phyloP scores from a whole-genome alignment of 768 basidiomycete species.

The Lyophyllum atratum region DNA sequence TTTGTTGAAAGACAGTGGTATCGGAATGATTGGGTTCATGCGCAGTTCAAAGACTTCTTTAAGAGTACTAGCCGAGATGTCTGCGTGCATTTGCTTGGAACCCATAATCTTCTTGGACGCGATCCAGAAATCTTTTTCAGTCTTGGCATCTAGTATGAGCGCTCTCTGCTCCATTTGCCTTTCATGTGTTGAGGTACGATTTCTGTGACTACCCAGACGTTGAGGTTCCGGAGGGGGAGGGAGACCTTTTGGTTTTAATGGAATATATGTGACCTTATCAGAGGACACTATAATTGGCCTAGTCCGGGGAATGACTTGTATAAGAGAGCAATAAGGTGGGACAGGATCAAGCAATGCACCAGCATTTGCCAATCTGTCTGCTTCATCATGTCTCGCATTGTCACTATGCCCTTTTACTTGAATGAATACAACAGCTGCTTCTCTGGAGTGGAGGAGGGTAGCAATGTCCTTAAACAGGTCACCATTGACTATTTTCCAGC shows the following conservation, averaged over 20 bases:
- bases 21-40: neutral
- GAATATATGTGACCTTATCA: neutral
- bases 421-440: neutral
- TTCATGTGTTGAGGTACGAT: neutral
- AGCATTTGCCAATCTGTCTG: neutral
- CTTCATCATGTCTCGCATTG: neutral
- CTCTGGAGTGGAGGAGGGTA: neutral
- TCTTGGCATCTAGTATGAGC: neutral
- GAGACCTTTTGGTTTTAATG: neutral
- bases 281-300: neutral
- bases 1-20: neutral
- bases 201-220: neutral
- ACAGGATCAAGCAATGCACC: neutral
- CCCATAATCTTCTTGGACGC: neutral
- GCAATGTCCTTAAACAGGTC: conserved; percentile 15
- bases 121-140: neutral
- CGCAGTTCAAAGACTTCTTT: neutral
- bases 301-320: no score
- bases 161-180: neutral
- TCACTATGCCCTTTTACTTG: neutral
- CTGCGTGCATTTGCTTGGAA: neutral
- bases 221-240: neutral
- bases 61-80: neutral
- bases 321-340: neutral
- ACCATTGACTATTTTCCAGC: conserved; percentile 17